Base-by-base conservation (phyloP, 345 rosid genomes). In the Camelina sativa region DNA sequence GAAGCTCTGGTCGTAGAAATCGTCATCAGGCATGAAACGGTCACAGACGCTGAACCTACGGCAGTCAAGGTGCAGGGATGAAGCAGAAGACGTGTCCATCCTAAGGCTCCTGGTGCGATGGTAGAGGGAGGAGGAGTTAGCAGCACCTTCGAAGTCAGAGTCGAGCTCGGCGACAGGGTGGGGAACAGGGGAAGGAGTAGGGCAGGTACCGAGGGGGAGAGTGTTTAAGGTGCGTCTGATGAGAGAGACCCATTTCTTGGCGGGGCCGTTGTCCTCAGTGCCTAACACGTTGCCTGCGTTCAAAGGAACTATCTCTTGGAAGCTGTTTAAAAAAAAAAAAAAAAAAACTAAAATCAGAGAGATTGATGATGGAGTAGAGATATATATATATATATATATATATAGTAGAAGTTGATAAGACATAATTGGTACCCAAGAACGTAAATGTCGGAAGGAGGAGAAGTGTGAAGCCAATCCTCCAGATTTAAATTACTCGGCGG, bases 251-350 rank as follows among this genome's bases (percentile, higher is more conserved):
- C 99, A 95, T 86, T 95, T 95, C 79, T 77, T 87, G 20, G 99
- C 99, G 0, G 99, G 99, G n/a, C 83, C 97, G 60, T 92, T 90
- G 82, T 88, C 93, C 78, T 95, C 99, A 5, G 97, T 85, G 15
- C 99, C 99, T 82, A 95, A 75, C 37, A 95, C 97, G 78, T 95
- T 95, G 40, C 99, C 99, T 63, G 99, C 99, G 84, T 95, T 95
- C 70, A 95, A 64, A 78, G 99, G 99, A 56, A 95, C 97, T 17
- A 95, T 95, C 76, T 95, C 99, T 86, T 95, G 99, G 79, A 95
- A 92, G 58, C 99, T 95, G 83, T 74, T 25, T 6, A 74, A 16
- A 20, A 38, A 63, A 67, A 74, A 30, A 30, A 74, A 67, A 34
- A 37, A 47, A n/a, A 37, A 38, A 38, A 8, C 41, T 2, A 38